Evolutionary conservation across 1,139 yeast species (phyloP).

Genomic region (Kodamaea suecica): DNA sequence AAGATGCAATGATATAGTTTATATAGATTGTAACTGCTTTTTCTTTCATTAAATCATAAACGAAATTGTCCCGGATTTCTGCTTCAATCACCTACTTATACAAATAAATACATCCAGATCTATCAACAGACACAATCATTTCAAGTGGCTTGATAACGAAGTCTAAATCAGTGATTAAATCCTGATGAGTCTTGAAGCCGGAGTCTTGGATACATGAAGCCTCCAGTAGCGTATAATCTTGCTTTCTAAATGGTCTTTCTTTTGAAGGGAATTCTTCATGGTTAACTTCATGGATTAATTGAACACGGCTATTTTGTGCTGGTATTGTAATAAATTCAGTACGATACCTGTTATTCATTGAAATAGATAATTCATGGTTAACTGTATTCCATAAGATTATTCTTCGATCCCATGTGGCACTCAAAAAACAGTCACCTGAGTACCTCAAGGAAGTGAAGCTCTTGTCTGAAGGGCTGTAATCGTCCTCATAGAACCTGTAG

Average conservation of each 20-base stretch:
- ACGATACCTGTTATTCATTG: constrained; percentile 15
- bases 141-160: constrained; percentile 50
- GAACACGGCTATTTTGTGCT: neutral
- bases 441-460: constrained; percentile 17
- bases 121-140: constrained; percentile 61
- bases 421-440: constrained; percentile 19
- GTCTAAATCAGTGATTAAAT: constrained; percentile 49
- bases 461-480: constrained; percentile 9
- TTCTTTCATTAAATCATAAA: no score
- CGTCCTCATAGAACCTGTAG: constrained; percentile 11
- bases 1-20: no score
- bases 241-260: constrained; percentile 6
- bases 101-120: constrained; percentile 59
- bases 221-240: constrained; percentile 8
- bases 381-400: constrained; percentile 34
- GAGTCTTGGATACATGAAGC: constrained; percentile 10
- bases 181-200: constrained; percentile 33
- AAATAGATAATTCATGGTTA: constrained; percentile 24
- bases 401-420: constrained; percentile 28
- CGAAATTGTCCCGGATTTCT: no score
- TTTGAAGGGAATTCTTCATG: constrained; percentile 1
- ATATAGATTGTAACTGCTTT: no score
- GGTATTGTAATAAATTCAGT: constrained; percentile 10
- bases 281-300: constrained; percentile 9
- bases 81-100: constrained; percentile 49